Conservation (phyloP, 148 eudicot genomes). For the Chenopodium berlandieri region DNA sequence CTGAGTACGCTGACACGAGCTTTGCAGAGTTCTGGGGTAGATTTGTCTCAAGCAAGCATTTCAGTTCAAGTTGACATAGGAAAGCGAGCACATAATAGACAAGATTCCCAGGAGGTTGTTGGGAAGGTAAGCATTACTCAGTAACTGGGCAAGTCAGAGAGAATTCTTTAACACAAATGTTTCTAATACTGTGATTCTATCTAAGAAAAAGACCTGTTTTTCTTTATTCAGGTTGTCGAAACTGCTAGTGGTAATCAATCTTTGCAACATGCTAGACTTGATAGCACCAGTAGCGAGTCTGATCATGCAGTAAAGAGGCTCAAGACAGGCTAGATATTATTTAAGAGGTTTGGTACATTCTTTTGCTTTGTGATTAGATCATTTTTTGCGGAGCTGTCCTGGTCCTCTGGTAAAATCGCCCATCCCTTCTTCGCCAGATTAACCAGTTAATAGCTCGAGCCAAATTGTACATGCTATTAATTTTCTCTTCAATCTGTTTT, state of each 20-base stretch:
- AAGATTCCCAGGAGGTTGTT: constrained; percentile 31
- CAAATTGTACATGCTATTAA: constrained; percentile 53
- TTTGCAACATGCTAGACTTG: constrained; percentile 32
- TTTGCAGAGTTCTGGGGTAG: constrained; percentile 82
- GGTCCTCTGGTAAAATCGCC: constrained; percentile 18
- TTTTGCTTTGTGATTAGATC: constrained; percentile 44
- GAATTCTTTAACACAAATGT: not conserved
- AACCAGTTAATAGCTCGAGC: constrained; percentile 32
- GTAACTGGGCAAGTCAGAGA: not conserved
- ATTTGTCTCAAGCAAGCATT: constrained; percentile 82
- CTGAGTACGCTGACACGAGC: constrained; percentile 73
- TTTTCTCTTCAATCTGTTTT: not conserved
- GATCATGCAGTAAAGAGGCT: constrained; percentile 63
- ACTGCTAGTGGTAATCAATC: constrained; percentile 29
- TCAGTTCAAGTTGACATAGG: constrained; percentile 91
- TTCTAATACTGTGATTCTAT: not conserved
- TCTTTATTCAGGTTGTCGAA: constrained; percentile 40
- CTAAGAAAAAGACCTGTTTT: not conserved
- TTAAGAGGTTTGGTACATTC: constrained; percentile 23
- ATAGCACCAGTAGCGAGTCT: constrained; percentile 40
- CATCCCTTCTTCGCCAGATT: constrained; percentile 23
- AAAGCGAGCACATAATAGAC: constrained; percentile 52
- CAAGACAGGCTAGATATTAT: constrained; percentile 49
- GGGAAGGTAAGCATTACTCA: constrained; percentile 43
- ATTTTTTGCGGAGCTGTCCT: constrained; percentile 36